phyloP scores from a whole-genome alignment of 2,329 filamentous ascomycete genomes.

The Ilyonectria robusta region DNA sequence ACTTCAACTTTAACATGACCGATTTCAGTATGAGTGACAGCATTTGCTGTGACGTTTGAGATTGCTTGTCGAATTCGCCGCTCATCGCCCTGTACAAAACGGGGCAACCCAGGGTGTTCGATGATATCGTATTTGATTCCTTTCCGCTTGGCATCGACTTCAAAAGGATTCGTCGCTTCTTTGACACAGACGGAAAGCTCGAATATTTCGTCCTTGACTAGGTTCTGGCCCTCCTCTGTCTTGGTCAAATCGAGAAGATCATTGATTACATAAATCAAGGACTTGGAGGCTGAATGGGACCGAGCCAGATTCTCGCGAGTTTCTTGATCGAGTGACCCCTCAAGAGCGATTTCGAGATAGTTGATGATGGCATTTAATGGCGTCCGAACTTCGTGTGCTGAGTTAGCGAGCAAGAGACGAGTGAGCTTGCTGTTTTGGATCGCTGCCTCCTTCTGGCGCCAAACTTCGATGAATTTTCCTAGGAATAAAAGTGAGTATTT shows the following conservation, averaged over 20 bases:
- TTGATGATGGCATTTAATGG: slow-evolving; percentile 96
- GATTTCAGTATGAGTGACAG: slow-evolving; percentile 80
- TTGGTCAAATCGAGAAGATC: slow-evolving; percentile 91
- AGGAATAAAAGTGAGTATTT: slow-evolving; percentile 2
- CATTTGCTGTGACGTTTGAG: slow-evolving; percentile 87
- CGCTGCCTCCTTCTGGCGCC: slow-evolving; percentile 90
- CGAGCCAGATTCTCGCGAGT: slow-evolving; percentile 87
- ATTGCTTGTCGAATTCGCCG: slow-evolving; percentile 86
- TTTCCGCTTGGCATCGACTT: slow-evolving; percentile 82
- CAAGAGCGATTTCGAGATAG: slow-evolving; percentile 90
- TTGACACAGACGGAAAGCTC: slow-evolving; percentile 78
- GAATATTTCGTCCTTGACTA: slow-evolving; percentile 87
- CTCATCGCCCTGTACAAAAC: slow-evolving; percentile 82
- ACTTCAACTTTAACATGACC: slow-evolving; percentile 81
- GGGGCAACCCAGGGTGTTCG: slow-evolving; percentile 78
- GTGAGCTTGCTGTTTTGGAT: slow-evolving; percentile 87
- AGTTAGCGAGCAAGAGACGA: slow-evolving; percentile 84
- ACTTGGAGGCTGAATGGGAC: slow-evolving; percentile 93
- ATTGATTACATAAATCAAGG: slow-evolving; percentile 94
- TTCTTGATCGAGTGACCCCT: slow-evolving; percentile 83
- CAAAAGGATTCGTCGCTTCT: slow-evolving; percentile 84
- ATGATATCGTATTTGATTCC: slow-evolving; percentile 78
- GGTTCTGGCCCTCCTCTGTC: slow-evolving; percentile 83
- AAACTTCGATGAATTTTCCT: slow-evolving; percentile 89
- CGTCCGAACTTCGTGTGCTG: slow-evolving; percentile 91